Base-by-base conservation (phyloP, 2,329 filamentous ascomycete genomes). In the Colletotrichum sp. region DNA sequence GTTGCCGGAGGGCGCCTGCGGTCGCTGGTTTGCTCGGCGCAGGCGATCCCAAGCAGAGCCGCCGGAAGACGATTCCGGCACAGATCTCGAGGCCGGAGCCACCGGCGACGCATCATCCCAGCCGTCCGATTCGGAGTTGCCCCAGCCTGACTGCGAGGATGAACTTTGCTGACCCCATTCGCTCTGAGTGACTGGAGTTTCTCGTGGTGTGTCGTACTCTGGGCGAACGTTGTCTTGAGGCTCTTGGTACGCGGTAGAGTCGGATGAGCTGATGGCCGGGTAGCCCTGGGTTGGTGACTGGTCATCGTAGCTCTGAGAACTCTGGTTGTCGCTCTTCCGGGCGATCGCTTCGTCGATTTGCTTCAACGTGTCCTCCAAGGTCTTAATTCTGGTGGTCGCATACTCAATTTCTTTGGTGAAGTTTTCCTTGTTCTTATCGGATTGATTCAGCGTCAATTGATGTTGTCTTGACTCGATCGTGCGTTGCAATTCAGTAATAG, bases 21-120 rank as follows among this genome's bases (percentile, higher is more conserved):
- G 72, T 13, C 79, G 75, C 48, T 72, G 75, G 60, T 82, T 73
- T 75, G 87, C 83, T 63, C 86, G 83, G 48, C 88, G 85, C 43
- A 89, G 72, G 32, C 86, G 85, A 32, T 88, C 87, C 88, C 88
- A 89, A 5, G 87, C 76, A 6, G 86, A 88, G 32, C 83, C 81
- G 10, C n/a, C 36, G 34, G 76, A 66, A 38, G 71, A 15, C 28
- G 28, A 21, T 21, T 73, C 64, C 3, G 36, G n/a, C n/a, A 6
- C 38, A 3, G 52, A 69, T 34, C 66, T 81, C 32, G 57, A 24
- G 79, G 24, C 78, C 77, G 82, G 60, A 9, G 87, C 81, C 13
- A 87, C 78, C 28, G 88, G 88, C 2, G 88, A 89, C 48, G 85
- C 86, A 71, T 88, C 87, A 7, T 84, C 75, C 43, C 52, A 34